Conservation (phyloP, 306 rosid species). For the Trichosanthes cucumerina region DNA sequence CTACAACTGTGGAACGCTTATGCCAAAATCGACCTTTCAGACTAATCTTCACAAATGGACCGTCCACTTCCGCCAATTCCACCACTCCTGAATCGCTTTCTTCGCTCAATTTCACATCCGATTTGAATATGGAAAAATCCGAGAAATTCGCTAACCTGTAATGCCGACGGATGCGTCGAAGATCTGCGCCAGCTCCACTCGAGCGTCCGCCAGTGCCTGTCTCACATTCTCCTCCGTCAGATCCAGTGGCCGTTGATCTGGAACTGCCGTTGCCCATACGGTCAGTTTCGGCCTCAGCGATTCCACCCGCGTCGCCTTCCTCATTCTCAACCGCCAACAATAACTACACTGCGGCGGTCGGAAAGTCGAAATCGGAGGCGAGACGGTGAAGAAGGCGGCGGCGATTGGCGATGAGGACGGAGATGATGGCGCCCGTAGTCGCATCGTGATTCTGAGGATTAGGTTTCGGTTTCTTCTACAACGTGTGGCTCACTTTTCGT, state of each 20-base stretch:
- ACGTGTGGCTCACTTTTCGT: not conserved
- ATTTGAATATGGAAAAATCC: not conserved
- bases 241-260: constrained; percentile 48
- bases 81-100: constrained; percentile 35
- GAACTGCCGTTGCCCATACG: constrained; percentile 29
- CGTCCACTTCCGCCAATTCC: constrained; percentile 70
- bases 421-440: not conserved
- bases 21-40: constrained; percentile 96
- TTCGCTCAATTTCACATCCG: not conserved
- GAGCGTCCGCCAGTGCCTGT: constrained; percentile 58
- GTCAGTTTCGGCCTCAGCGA: not conserved
- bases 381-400: not conserved
- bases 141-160: constrained; percentile 34
- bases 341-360: not conserved
- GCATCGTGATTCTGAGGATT: not conserved
- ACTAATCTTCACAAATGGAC: constrained; percentile 80
- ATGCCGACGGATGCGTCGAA: constrained; percentile 84
- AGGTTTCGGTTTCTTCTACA: not conserved
- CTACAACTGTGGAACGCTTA: constrained; percentile 54
- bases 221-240: constrained; percentile 63
- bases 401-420: not conserved
- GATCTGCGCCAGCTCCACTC: constrained; percentile 55
- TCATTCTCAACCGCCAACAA: not conserved
- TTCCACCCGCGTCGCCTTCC: not conserved
- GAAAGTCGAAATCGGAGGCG: not conserved